Evolutionary conservation across 139 green algal genomes (phyloP).

Genomic region (Coccomyxa sp.): DNA sequence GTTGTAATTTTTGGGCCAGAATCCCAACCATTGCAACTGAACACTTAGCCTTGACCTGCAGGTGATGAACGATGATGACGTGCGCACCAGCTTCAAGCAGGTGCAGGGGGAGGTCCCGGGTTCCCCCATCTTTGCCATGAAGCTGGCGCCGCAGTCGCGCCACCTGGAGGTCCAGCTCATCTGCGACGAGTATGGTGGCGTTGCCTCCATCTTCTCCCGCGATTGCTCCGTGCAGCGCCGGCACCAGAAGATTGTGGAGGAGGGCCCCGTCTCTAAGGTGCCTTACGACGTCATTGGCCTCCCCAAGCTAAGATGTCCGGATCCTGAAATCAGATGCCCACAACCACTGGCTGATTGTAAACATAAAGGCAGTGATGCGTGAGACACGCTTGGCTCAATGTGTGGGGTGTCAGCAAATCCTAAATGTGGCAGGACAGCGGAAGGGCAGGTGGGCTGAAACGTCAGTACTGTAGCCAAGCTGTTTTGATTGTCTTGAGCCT

Average conservation of each 20-base stretch:
- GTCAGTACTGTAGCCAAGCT: too few species aligned
- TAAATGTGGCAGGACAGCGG: too few species aligned
- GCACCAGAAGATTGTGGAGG: constrained; percentile 99
- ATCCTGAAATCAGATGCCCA: too few species aligned
- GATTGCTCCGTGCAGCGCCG: constrained; percentile 95
- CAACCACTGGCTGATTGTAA: too few species aligned
- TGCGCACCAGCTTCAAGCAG: constrained; percentile 35
- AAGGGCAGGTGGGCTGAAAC: too few species aligned
- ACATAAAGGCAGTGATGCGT: too few species aligned
- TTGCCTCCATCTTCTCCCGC: constrained; percentile 78
- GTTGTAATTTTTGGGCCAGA: too few species aligned
- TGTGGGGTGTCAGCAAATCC: too few species aligned
- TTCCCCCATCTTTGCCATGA: constrained; percentile 96
- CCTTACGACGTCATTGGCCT: not conserved
- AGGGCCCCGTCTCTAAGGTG: constrained; percentile 74
- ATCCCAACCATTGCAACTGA: too few species aligned
- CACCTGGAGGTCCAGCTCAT: constrained; percentile 98
- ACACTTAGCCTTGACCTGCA: not conserved
- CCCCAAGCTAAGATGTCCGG: too few species aligned
- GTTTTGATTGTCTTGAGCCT: too few species aligned
- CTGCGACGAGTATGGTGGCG: constrained; percentile 83
- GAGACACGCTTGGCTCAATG: too few species aligned
- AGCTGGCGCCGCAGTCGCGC: constrained; percentile 76
- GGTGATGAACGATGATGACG: constrained; percentile 60
- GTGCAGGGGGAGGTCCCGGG: constrained; percentile 94